These are phyloP conservation scores for Fennellomyces sp. DNA, from an alignment of 371 early-diverging fungal species.

Conservation along the genomic window DNA sequence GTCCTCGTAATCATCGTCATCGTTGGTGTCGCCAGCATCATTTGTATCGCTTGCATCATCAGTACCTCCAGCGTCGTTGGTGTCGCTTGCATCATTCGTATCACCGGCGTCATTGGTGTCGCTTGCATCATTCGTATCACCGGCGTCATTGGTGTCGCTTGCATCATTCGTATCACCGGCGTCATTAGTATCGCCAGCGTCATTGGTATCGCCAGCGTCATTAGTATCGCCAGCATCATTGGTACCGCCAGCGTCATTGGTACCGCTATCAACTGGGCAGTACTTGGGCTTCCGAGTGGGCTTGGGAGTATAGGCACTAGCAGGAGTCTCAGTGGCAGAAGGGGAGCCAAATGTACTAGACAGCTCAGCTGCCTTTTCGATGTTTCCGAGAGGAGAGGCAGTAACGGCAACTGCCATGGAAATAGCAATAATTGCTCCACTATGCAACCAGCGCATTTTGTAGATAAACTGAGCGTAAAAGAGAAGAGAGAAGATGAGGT, in stretches of 20 bases:
- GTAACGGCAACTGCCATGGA: slow-evolving; percentile 21
- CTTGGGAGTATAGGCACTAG: too few species aligned
- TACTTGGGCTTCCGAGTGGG: slow-evolving; percentile 1
- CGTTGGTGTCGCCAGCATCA: neutral
- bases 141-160: slow-evolving; percentile 1
- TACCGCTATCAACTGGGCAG: neutral
- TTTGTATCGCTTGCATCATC: neutral
- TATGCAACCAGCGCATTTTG: slow-evolving; percentile 6
- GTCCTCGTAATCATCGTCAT: neutral
- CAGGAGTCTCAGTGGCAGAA: slow-evolving; percentile 2
- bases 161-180: slow-evolving; percentile 4
- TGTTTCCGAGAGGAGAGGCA: slow-evolving; percentile 3
- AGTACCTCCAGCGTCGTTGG: neutral
- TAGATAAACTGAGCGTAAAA: neutral
- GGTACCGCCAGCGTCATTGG: neutral
- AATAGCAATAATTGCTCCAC: slow-evolving; percentile 8
- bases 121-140: slow-evolving; percentile 1
- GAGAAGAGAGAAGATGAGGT: neutral
- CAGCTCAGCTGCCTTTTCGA: too few species aligned
- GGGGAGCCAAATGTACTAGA: neutral
- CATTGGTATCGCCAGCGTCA: neutral
- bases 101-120: neutral
- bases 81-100: neutral
- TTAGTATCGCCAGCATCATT: neutral
- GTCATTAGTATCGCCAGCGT: neutral